Percentiles rank a stretch among this genome's conserved stretches.
phyloP scores from a whole-genome alignment of 176 grass and related monocot species.

The Avena eriantha region DNA sequence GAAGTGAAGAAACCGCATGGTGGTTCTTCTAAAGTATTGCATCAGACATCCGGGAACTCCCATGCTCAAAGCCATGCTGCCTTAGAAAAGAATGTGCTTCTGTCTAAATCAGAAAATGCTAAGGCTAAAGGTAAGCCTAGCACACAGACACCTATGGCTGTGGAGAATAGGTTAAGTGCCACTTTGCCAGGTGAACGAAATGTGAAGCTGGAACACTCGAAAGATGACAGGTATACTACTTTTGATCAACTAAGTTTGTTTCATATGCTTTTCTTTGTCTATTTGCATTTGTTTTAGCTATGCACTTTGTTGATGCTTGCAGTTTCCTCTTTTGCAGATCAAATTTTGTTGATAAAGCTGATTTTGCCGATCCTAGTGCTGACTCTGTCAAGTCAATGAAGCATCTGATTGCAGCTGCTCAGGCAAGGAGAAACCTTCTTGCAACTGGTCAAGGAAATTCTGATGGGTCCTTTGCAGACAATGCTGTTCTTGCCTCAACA shows the following conservation, averaged over 20 bases:
- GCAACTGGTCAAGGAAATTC: conserved; percentile 74
- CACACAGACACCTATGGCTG: conserved; percentile 32
- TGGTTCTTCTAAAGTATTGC: conserved; percentile 65
- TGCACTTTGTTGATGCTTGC: conserved; percentile 29
- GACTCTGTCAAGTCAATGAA: conserved; percentile 81
- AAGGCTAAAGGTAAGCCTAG: conserved; percentile 61
- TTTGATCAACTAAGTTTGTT: conserved; percentile 21
- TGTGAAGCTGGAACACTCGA: conserved; percentile 53
- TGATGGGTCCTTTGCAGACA: conserved; percentile 50
- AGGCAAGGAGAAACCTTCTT: conserved; percentile 88
- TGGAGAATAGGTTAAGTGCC: conserved; percentile 54
- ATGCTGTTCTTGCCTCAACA: conserved; percentile 59
- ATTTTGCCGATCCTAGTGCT: conserved; percentile 39
- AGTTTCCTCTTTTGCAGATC: conserved; percentile 55
- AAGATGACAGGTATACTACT: conserved; percentile 69
- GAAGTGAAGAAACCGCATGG: conserved; percentile 66
- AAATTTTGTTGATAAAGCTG: conserved; percentile 54
- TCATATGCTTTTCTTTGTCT: not conserved
- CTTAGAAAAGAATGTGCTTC: conserved; percentile 56
- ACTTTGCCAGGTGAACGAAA: conserved; percentile 53
- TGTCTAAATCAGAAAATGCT: conserved; percentile 63
- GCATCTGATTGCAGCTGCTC: conserved; percentile 97
- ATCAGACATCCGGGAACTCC: conserved; percentile 54
- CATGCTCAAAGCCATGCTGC: conserved; percentile 44
- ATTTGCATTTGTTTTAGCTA: not conserved